Evolutionary conservation across 805 yeast species (phyloP).

Genomic region (Candida koratica): DNA sequence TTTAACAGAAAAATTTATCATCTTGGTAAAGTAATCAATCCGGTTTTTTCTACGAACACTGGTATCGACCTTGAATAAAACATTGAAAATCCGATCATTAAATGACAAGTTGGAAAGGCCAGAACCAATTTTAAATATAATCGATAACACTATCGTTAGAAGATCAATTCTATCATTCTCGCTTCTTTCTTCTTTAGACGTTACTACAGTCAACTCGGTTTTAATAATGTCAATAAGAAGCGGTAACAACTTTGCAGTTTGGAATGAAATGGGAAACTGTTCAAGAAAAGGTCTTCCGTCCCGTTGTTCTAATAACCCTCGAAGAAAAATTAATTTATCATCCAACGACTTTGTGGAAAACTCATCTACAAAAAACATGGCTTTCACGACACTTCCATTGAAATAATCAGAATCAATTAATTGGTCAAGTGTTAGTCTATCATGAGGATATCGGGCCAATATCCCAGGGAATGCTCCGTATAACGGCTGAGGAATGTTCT

Average conservation of each 20-base stretch:
- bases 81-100: conserved; percentile 61
- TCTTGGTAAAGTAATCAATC: conserved; percentile 20
- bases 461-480: conserved; percentile 49
- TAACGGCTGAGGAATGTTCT: conserved; percentile 55
- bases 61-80: conserved; percentile 26
- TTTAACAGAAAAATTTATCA: conserved; percentile 31
- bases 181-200: conserved; percentile 22
- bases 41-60: conserved; percentile 21
- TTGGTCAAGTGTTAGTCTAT: conserved; percentile 58
- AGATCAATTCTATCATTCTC: conserved; percentile 21
- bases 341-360: conserved; percentile 65
- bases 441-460: conserved; percentile 53
- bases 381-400: conserved; percentile 76
- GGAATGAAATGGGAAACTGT: conserved; percentile 40
- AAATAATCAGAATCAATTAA: conserved; percentile 72
- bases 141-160: conserved; percentile 46
- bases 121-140: conserved; percentile 60
- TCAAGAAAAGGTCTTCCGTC: conserved; percentile 22
- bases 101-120: conserved; percentile 74
- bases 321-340: conserved; percentile 67
- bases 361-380: conserved; percentile 78
- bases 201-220: conserved; percentile 29
- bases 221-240: conserved; percentile 51
- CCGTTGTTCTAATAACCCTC: conserved; percentile 47
- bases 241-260: conserved; percentile 72